phyloP scores from a whole-genome alignment of 257 asterid species.

The Petunia secreta region DNA sequence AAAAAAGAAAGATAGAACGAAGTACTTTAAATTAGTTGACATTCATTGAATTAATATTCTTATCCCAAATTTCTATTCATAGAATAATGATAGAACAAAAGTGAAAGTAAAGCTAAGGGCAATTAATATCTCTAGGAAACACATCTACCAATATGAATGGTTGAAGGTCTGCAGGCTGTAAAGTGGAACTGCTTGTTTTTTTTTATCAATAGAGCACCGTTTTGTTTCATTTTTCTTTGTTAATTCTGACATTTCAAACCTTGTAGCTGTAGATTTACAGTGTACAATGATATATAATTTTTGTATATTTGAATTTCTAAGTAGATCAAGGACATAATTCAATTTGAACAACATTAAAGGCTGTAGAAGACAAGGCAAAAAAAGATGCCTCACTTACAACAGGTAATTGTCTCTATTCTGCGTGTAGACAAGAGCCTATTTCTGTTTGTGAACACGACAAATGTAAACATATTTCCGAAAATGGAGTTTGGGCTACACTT shows the following conservation, averaged over 20 bases:
- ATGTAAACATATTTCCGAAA: not conserved
- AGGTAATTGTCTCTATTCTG: not conserved
- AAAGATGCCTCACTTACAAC: too few relatives aligned
- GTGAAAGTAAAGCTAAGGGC: not conserved
- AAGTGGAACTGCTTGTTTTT: not conserved
- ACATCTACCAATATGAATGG: not conserved
- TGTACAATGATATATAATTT: not conserved
- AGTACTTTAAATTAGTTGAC: not conserved
- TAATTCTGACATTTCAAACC: not conserved
- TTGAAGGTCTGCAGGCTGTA: not conserved
- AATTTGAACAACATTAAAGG: not conserved
- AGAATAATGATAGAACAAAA: not conserved
- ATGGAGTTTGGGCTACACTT: not conserved
- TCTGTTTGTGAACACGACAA: not conserved
- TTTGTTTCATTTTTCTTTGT: not conserved
- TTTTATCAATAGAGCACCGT: not conserved
- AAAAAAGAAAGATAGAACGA: not conserved
- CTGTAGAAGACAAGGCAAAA: too few relatives aligned
- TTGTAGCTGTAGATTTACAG: not conserved
- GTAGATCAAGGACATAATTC: not conserved
- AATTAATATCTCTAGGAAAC: not conserved
- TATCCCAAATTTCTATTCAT: not conserved
- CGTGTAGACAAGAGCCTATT: not conserved
- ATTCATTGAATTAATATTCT: not conserved
- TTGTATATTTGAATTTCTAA: not conserved